Evolutionary conservation across 306 rosid species (phyloP), one percentile per base, ranked within the genome.

Genomic region (Sechiopsis laciniata): DNA sequence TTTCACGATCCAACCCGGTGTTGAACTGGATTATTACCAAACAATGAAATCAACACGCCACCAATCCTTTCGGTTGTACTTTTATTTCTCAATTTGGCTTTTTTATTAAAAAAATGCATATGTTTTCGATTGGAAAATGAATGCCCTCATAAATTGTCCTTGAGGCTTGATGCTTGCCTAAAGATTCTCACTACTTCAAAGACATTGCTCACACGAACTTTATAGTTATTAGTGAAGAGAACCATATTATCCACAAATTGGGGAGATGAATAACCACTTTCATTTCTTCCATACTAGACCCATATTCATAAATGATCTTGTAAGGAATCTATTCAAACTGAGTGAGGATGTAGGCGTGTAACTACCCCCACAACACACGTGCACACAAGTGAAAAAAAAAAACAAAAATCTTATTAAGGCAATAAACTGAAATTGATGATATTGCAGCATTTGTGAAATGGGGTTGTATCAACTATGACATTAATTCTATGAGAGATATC

Each of bases 361-460:
- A 7, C 53, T 50, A 2, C 12, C 59, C 12, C 24, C 22, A 55
- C 22, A 24, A 4, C 32, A 21, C 35, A 3, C 26, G 20, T 2
- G 7, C 61, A 19, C 61, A 56, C 29, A 56, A 2, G 12, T 10
- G 15, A 21, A 21, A 19, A 57, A 57, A 0, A 1, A 11, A 22
- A n/a, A 59, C n/a, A n/a, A 26, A 26, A 26, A 22, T 22, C 42
- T 11, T 24, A 60, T 40, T 40, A 40, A 8, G 35, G 42, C 15
- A 11, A 29, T 29, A 60, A 59, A 60, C 19, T 60, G 45, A 24
- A 26, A 14, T 60, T 60, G 42, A 26, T 60, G 29, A 65, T 40
- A 65, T 4, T 40, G 71, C 53, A 65, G 24, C 53, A 65, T 65
- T 17, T 37, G 16, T 65, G 5, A 37, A 40, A 65, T 65, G 53